These are phyloP conservation scores for Pleomassaria siparia DNA, from an alignment of 2,329 filamentous ascomycete species.

Conservation along the genomic window DNA sequence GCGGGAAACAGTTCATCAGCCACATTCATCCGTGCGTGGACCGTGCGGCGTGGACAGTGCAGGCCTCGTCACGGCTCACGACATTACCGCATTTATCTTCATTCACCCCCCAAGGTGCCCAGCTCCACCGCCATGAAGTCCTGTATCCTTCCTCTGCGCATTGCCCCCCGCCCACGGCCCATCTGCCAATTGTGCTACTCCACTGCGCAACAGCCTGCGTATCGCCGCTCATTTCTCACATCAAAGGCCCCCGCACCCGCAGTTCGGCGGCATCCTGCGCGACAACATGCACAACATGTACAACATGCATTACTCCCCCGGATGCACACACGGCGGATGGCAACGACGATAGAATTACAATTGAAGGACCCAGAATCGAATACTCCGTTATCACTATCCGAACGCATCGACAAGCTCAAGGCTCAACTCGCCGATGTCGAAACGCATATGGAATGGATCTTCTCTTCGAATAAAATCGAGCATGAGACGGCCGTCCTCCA, in stretches of 20 bases:
- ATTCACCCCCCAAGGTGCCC: not conserved
- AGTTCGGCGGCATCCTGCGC: slow-evolving; percentile 19
- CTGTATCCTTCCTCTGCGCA: slow-evolving; percentile 27
- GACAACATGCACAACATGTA: slow-evolving; percentile 20
- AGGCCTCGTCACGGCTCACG: slow-evolving; percentile 7
- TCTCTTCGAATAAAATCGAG: slow-evolving; percentile 31
- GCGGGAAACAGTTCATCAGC: slow-evolving; percentile 4
- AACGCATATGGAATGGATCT: slow-evolving; percentile 26
- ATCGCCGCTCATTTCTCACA: slow-evolving; percentile 31
- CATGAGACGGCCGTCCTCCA: slow-evolving; percentile 21
- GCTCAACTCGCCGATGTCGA: slow-evolving; percentile 27
- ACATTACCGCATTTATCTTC: slow-evolving; percentile 2
- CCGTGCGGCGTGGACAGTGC: too few relatives aligned
- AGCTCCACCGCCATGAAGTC: slow-evolving; percentile 36
- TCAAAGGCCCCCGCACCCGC: slow-evolving; percentile 23
- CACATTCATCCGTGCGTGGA: too few relatives aligned
- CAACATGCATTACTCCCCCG: slow-evolving; percentile 18
- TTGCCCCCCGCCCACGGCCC: slow-evolving; percentile 26
- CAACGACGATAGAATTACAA: slow-evolving; percentile 20
- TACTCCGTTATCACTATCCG: slow-evolving; percentile 13
- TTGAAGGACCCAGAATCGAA: slow-evolving; percentile 17
- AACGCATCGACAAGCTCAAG: slow-evolving; percentile 23
- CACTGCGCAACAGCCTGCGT: slow-evolving; percentile 30
- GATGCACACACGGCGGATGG: slow-evolving; percentile 21
- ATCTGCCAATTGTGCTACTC: slow-evolving; percentile 39